These are phyloP conservation scores for Aspergillus avenaceus DNA, from an alignment of 495 filamentous ascomycete genomes.

Conservation along the genomic window DNA sequence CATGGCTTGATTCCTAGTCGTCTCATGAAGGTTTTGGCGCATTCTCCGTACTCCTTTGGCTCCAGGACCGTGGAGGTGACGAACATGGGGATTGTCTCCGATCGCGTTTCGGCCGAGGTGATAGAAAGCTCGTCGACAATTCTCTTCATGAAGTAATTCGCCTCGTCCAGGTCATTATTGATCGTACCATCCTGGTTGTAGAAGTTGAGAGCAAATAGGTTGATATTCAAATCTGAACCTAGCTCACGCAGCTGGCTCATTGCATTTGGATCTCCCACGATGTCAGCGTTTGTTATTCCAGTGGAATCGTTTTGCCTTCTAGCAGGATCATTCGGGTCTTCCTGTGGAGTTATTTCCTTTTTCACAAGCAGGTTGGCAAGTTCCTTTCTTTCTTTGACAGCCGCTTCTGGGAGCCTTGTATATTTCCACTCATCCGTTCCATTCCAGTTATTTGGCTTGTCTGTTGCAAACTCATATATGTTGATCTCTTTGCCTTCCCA, in stretches of 20 bases:
- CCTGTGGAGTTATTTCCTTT: too few species aligned
- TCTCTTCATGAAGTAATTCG: slow-evolving; percentile 42
- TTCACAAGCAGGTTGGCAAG: too few species aligned
- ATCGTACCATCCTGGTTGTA: slow-evolving; percentile 24
- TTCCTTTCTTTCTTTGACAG: too few species aligned
- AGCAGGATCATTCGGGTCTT: too few species aligned
- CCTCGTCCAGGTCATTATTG: slow-evolving; percentile 42
- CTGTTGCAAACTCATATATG: too few species aligned
- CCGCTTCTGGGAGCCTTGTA: too few species aligned
- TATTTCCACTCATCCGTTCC: too few species aligned
- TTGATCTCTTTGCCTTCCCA: too few species aligned
- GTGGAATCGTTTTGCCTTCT: slow-evolving; percentile 34
- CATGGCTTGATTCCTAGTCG: slow-evolving; percentile 27
- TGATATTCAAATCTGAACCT: slow-evolving; percentile 45
- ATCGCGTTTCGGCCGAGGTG: slow-evolving; percentile 30
- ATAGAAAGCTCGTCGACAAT: slow-evolving; percentile 36
- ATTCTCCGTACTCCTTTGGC: slow-evolving; percentile 36
- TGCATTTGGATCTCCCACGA: slow-evolving; percentile 10
- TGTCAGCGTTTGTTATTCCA: slow-evolving; percentile 26
- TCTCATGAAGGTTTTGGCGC: slow-evolving; percentile 32
- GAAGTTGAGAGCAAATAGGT: slow-evolving; percentile 38
- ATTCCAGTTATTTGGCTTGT: too few species aligned
- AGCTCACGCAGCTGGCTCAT: slow-evolving; percentile 30
- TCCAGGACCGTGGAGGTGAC: slow-evolving; percentile 39
- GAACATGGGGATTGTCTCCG: slow-evolving; percentile 31